phyloP scores from a whole-genome alignment of 345 rosid species.

The Ceriops tagal region DNA sequence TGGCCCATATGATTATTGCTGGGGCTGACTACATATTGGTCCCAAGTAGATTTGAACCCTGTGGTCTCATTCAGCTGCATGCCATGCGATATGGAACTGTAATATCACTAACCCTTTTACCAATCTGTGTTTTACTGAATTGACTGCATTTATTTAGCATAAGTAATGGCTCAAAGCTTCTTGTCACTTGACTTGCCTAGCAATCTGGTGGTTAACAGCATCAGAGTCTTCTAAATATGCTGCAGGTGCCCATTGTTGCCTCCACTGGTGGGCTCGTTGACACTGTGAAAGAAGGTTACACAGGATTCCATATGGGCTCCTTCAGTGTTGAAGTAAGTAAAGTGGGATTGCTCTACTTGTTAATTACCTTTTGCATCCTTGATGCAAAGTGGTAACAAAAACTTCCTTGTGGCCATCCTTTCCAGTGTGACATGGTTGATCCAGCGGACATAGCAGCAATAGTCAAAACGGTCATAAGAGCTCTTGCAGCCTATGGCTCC shows the following conservation, averaged over 20 bases:
- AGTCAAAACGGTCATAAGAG: conserved; percentile 53
- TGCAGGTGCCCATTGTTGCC: conserved; percentile 74
- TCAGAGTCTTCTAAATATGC: neutral
- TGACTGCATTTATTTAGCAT: neutral
- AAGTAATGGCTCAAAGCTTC: neutral
- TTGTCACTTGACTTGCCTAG: neutral
- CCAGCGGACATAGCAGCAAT: conserved; percentile 69
- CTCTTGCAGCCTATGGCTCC: conserved; percentile 55
- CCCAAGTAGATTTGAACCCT: conserved; percentile 95
- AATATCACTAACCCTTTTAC: neutral
- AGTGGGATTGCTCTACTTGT: neutral
- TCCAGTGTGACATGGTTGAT: conserved; percentile 78
- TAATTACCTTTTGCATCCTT: neutral
- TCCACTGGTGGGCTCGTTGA: conserved; percentile 97
- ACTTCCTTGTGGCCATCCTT: conserved; percentile 1
- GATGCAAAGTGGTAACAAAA: conserved; percentile 1
- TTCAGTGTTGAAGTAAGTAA: conserved; percentile 66
- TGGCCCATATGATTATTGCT: conserved; percentile 89
- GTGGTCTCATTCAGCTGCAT: conserved; percentile 94
- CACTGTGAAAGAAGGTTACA: conserved; percentile 82
- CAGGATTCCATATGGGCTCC: conserved; percentile 90
- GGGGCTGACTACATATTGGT: conserved; percentile 84
- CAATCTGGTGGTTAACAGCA: neutral
- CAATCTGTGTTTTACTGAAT: neutral
- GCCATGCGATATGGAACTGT: conserved; percentile 99